Percentiles rank a stretch among this genome's conserved stretches.
phyloP scores from a whole-genome alignment of 371 early-diverging fungal species.

The Coemansia sp. region DNA sequence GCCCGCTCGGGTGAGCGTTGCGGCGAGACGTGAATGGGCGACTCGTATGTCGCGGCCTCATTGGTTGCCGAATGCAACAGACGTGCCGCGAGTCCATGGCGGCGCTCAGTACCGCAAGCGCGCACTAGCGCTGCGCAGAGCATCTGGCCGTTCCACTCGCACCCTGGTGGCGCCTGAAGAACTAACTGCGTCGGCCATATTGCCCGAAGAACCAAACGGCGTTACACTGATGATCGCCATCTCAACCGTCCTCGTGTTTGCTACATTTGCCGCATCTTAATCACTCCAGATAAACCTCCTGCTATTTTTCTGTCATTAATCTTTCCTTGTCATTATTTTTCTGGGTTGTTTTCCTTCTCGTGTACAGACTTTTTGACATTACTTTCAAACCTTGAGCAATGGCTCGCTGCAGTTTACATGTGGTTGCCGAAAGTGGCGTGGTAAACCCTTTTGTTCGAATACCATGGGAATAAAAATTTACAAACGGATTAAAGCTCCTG shows the following conservation, averaged over 20 bases:
- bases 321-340: neutral
- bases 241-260: constrained; percentile 43
- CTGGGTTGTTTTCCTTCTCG: neutral
- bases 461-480: too few species aligned
- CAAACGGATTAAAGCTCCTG: too few species aligned
- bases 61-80: neutral
- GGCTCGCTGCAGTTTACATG: too few species aligned
- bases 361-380: neutral
- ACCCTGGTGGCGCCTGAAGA: constrained; percentile 29
- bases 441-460: neutral
- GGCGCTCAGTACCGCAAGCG: constrained; percentile 35
- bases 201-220: constrained; percentile 31
- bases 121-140: constrained; percentile 32
- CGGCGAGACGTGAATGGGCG: too few species aligned
- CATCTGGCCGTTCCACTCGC: constrained; percentile 18
- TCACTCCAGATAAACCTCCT: neutral
- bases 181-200: constrained; percentile 14
- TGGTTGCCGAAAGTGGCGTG: neutral
- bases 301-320: neutral
- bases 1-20: neutral
- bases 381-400: too few species aligned
- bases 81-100: neutral
- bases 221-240: constrained; percentile 46
- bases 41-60: constrained; percentile 1
- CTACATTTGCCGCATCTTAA: constrained; percentile 46